Evolutionary conservation across 2,329 filamentous ascomycete species (phyloP).

Genomic region (Leptographium wingfieldii): DNA sequence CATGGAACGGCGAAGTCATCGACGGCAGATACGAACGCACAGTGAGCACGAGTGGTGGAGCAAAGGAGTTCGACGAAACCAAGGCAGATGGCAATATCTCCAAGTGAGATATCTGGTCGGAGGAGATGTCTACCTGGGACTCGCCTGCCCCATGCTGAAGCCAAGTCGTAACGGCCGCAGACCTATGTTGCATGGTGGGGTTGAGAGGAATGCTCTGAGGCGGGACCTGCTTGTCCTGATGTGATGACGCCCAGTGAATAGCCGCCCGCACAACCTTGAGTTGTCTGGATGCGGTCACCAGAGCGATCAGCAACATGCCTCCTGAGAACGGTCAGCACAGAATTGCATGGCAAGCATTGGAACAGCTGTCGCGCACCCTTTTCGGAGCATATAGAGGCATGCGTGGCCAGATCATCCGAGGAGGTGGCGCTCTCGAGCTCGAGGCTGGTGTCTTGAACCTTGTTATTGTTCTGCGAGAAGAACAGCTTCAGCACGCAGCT

Average conservation of each 20-base stretch:
- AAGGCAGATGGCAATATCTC: slow-evolving; percentile 57
- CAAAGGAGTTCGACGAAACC: slow-evolving; percentile 44
- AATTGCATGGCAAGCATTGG: background rate
- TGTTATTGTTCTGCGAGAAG: slow-evolving; percentile 61
- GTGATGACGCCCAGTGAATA: slow-evolving; percentile 59
- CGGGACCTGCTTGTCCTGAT: slow-evolving; percentile 40
- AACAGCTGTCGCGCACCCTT: slow-evolving; percentile 40
- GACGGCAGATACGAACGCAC: slow-evolving; percentile 51
- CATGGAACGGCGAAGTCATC: slow-evolving; percentile 41
- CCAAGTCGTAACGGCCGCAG: slow-evolving; percentile 46
- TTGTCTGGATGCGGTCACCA: slow-evolving; percentile 58
- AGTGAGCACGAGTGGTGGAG: slow-evolving; percentile 53
- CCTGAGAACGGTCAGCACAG: slow-evolving; percentile 15
- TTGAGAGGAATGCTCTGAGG: slow-evolving; percentile 34
- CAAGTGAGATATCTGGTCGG: slow-evolving; percentile 58
- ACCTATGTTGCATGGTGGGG: slow-evolving; percentile 40
- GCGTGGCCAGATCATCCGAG: slow-evolving; percentile 65
- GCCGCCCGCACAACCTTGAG: slow-evolving; percentile 61
- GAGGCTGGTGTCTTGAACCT: slow-evolving; percentile 58
- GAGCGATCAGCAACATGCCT: slow-evolving; percentile 46
- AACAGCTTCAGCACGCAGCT: slow-evolving; percentile 63
- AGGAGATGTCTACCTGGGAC: slow-evolving; percentile 32
- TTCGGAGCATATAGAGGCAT: slow-evolving; percentile 63
- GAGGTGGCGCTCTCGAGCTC: slow-evolving; percentile 63
- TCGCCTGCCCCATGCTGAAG: slow-evolving; percentile 30